Evolutionary conservation across 2,329 filamentous ascomycete genomes (phyloP).

Genomic region (Fonsecaea monophora): DNA sequence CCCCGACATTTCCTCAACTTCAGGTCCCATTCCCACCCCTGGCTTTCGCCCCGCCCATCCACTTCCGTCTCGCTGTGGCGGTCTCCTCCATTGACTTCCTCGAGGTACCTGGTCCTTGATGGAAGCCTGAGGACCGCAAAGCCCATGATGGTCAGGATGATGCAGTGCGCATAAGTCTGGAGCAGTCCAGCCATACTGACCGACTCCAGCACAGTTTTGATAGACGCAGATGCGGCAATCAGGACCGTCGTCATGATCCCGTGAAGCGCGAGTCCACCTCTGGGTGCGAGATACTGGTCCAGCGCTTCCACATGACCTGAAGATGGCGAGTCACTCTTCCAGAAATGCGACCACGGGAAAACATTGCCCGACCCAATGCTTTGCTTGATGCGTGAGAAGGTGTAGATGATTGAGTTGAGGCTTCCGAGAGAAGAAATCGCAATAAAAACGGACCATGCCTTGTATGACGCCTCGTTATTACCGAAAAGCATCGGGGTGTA

Average conservation of each 20-base stretch:
- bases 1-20: conserved; percentile 7
- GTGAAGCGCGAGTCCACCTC: conserved; percentile 5
- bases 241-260: conserved; percentile 9
- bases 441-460: conserved; percentile 11
- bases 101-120: conserved; percentile 5
- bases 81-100: not conserved
- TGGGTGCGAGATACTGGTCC: conserved; percentile 9
- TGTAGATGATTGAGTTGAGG: conserved; percentile 14
- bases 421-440: conserved; percentile 8
- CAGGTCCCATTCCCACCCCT: conserved; percentile 12
- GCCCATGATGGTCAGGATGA: conserved; percentile 9
- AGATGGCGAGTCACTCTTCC: conserved; percentile 10
- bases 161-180: conserved; percentile 9
- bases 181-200: conserved; percentile 7
- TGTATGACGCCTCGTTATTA: conserved; percentile 7
- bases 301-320: not conserved
- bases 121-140: conserved; percentile 10
- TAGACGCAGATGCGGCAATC: conserved; percentile 5
- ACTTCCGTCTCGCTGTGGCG: not conserved
- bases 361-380: conserved; percentile 9
- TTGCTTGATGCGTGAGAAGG: conserved; percentile 14
- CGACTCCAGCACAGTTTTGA: conserved; percentile 4
- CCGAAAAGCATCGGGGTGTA: conserved; percentile 1
- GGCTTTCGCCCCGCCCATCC: not conserved
- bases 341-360: conserved; percentile 7